Percentiles rank a stretch among this genome's conserved stretches.
phyloP scores from a whole-genome alignment of 176 grass and related monocot genomes.

The Canna indica region DNA sequence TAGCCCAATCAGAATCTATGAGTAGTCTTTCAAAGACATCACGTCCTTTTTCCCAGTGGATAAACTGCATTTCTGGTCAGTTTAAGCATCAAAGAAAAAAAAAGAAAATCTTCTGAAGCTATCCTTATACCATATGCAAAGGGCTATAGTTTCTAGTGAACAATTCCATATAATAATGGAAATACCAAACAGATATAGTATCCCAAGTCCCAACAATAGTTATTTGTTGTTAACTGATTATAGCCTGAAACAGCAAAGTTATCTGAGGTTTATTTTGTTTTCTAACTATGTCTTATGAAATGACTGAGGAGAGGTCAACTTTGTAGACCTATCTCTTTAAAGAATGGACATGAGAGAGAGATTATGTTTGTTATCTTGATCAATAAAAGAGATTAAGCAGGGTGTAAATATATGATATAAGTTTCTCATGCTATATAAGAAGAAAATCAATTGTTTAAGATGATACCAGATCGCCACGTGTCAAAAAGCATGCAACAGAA shows the following conservation, averaged over 20 bases:
- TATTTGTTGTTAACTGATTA: background rate
- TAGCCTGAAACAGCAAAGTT: background rate
- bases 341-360: background rate
- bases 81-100: background rate
- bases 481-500: slow-evolving; percentile 92
- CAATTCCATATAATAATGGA: background rate
- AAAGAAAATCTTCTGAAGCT: background rate
- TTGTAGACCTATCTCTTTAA: background rate
- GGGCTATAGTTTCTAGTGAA: background rate
- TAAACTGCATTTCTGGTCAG: slow-evolving; percentile 38
- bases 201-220: background rate
- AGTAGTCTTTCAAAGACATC: slow-evolving; percentile 82
- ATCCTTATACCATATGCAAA: background rate
- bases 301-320: background rate
- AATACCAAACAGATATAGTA: background rate
- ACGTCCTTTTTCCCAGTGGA: slow-evolving; percentile 92
- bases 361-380: background rate
- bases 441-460: background rate
- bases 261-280: too few relatives aligned
- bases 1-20: slow-evolving; percentile 87
- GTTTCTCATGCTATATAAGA: background rate
- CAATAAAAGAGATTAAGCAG: background rate
- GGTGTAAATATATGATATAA: background rate
- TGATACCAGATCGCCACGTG: slow-evolving; percentile 74
- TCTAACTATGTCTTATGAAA: background rate